A percentile compares a stretch with the other conserved stretches of the same genome.
Conservation (phyloP, 768 basidiomycete species). For the Panellus pusillus region DNA sequence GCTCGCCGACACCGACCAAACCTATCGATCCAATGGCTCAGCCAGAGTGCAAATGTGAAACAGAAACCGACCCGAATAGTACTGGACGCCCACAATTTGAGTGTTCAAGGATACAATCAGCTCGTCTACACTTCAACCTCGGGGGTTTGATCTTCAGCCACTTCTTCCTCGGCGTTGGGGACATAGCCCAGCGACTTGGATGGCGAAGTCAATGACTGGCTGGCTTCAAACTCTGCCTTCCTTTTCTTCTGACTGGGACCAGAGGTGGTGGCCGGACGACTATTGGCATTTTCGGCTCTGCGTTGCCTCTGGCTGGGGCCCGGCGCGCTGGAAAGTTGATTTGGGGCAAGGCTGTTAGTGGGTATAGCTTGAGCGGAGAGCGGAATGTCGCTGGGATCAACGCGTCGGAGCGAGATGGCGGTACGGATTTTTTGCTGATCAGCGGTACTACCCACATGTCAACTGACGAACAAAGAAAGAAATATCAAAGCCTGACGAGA, state of each 20-base stretch:
- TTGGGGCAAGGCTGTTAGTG: constrained; percentile 1
- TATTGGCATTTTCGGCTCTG: constrained; percentile 28
- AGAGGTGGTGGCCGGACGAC: background rate
- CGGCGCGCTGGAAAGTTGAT: too few relatives aligned
- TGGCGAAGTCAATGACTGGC: constrained; percentile 18
- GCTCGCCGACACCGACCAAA: constrained; percentile 76
- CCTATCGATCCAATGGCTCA: constrained; percentile 43
- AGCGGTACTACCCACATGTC: constrained; percentile 37
- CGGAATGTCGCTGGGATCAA: constrained; percentile 63
- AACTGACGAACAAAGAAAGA: background rate
- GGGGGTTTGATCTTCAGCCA: constrained; percentile 38
- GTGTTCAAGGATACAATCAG: constrained; percentile 59
- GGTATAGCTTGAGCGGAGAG: constrained; percentile 34
- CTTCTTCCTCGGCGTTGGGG: constrained; percentile 36
- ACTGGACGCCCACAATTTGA: constrained; percentile 80
- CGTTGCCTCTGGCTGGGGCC: constrained; percentile 42
- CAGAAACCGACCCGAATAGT: constrained; percentile 59
- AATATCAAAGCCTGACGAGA: constrained; percentile 43
- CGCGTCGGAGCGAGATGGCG: constrained; percentile 53
- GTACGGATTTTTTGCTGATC: constrained; percentile 65
- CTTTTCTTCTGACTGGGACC: constrained; percentile 42
- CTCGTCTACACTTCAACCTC: constrained; percentile 64
- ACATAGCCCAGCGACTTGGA: constrained; percentile 9
- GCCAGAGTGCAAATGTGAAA: background rate
- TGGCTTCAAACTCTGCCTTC: constrained; percentile 32